Evolutionary conservation across 495 filamentous ascomycete genomes (phyloP).

Genomic region (Aspergillus leporis): DNA sequence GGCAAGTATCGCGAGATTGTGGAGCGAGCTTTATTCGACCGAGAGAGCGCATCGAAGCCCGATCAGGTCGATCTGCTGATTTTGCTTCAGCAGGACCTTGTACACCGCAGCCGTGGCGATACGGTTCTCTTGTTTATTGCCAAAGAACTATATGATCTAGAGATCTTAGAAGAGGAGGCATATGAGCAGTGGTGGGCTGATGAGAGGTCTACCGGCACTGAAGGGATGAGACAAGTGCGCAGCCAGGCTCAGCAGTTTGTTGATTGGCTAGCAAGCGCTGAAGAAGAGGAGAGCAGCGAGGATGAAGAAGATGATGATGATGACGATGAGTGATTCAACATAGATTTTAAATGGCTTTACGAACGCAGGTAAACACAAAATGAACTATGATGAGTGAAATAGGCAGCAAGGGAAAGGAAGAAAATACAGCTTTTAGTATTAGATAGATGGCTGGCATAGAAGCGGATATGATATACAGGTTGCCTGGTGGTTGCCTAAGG

Average conservation of each 20-base stretch:
- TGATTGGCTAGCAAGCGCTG: conserved; percentile 80
- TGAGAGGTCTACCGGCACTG: conserved; percentile 58
- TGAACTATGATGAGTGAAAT: conserved; percentile 1
- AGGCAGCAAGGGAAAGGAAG: not conserved
- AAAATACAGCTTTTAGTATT: not conserved
- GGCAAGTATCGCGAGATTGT: conserved; percentile 56
- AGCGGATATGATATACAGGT: too few species aligned
- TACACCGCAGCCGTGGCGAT: conserved; percentile 58
- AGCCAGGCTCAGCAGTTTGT: conserved; percentile 75
- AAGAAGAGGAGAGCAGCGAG: conserved; percentile 76
- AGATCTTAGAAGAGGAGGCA: conserved; percentile 86
- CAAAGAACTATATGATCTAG: conserved; percentile 79
- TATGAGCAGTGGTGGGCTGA: conserved; percentile 88
- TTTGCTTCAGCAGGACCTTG: conserved; percentile 76
- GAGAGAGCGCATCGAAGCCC: conserved; percentile 54
- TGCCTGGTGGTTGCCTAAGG: not conserved
- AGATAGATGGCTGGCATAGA: too few species aligned
- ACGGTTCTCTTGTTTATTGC: conserved; percentile 70
- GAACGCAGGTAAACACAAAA: not conserved
- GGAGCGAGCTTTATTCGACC: conserved; percentile 59
- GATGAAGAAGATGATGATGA: conserved; percentile 58
- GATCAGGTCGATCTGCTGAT: conserved; percentile 87
- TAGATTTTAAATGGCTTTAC: not conserved
- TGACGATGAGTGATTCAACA: conserved; percentile 13
- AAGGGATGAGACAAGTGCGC: conserved; percentile 69